Base-by-base conservation (phyloP, 75 land plant genomes). In the Sequoia sempervirens region DNA sequence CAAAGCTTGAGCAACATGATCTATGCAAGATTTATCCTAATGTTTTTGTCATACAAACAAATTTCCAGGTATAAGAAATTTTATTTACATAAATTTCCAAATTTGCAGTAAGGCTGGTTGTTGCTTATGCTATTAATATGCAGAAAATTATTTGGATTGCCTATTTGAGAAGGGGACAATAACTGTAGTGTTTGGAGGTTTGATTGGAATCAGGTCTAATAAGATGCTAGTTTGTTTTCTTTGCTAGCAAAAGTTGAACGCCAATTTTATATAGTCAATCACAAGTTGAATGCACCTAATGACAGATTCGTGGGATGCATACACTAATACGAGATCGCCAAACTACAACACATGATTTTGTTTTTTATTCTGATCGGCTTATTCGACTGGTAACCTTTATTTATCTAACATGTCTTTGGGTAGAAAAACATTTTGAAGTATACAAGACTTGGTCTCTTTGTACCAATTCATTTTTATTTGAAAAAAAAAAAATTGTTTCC, bases 1-100 rank as follows among this genome's bases (percentile, higher is more conserved):
- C 99, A 84, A 94, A 94, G 87, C 95, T 94, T 84, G 95, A 95
- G 18, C 96, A 92, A 82, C 97, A 95, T 88, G 90, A 95, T 64
- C 89, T 95, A 15, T 92, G 96, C 86, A 95, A 95, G 83, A 91
- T 92, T 20, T 95, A 94, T 83, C 89, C 96, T 38, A 94, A 90
- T 86, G 96, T 95, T 41, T 85, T 90, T 90, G 96, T 95, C 30
- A 92, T 95, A 61, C 96, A 95, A 53, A 92, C 97, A n/a, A 95
- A 96, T 17, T 94, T 94, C 80, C 96, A 95, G 96, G 96, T 92
- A 85, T 56, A 23, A 81, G 37, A 7, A 34, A 45, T 81, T 81
- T 52, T 78, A 47, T 32, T 61, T 9, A 45, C 8, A 32, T 78
- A 26, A 78, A 43, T 45, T 47, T 46, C 40, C 12, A 11, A 78